These are phyloP conservation scores for Mycotypha africana DNA, from an alignment of 371 early-diverging fungal species.

Conservation along the genomic window DNA sequence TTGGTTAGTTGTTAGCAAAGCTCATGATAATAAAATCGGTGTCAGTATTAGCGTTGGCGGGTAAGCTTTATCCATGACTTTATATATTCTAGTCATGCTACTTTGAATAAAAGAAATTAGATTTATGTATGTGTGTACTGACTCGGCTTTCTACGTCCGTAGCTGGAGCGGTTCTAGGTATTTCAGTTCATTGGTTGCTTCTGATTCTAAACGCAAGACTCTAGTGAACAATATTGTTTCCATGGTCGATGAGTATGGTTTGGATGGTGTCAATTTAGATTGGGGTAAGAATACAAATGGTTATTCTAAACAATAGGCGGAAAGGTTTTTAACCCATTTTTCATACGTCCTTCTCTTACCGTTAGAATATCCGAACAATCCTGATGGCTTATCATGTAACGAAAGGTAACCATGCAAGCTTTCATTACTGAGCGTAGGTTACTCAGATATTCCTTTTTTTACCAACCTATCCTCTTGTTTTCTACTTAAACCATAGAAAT, in stretches of 20 bases:
- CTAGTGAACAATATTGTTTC: constrained; percentile 25
- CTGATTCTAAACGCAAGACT: constrained; percentile 5
- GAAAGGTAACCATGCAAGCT: constrained; percentile 10
- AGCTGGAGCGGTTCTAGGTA: constrained; percentile 41
- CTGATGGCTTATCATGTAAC: constrained; percentile 34
- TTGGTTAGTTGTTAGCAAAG: constrained; percentile 26
- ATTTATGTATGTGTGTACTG: too few species aligned
- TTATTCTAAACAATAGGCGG: too few species aligned
- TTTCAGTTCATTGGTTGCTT: constrained; percentile 23
- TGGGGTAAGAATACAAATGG: constrained; percentile 31
- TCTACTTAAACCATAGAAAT: constrained; percentile 6
- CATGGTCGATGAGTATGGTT: constrained; percentile 32
- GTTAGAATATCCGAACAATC: constrained; percentile 37
- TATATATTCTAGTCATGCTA: too few species aligned
- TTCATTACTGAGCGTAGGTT: not conserved
- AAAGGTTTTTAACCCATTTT: not conserved
- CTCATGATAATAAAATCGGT: constrained; percentile 28
- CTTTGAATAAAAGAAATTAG: too few species aligned
- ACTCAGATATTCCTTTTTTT: too few species aligned
- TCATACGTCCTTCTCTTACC: not conserved
- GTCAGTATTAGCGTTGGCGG: constrained; percentile 40
- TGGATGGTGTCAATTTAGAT: constrained; percentile 58
- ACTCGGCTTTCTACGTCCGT: not conserved
- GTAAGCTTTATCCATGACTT: constrained; percentile 10
- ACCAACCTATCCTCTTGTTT: too few species aligned